Conservation (phyloP, 1,284 basidiomycete species). For the Wolfiporia cocos region DNA sequence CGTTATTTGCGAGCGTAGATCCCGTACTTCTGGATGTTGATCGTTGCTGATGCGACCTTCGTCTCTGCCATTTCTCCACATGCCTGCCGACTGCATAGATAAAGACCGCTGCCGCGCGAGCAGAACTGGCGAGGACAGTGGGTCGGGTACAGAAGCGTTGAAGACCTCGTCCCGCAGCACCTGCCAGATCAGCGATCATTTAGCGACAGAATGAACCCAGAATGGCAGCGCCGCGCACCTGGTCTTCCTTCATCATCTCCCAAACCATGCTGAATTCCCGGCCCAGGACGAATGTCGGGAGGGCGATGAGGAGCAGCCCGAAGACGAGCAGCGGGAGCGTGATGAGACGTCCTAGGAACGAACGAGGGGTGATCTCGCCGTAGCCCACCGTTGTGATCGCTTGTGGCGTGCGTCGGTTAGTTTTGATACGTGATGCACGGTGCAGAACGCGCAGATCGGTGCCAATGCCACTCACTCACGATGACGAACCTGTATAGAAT, state of each 20-base stretch:
- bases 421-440: neutral
- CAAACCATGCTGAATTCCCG: conserved; percentile 85
- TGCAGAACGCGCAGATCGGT: neutral
- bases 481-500: conserved; percentile 45
- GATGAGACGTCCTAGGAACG: conserved; percentile 75
- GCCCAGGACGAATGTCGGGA: conserved; percentile 85
- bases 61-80: conserved; percentile 18
- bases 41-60: conserved; percentile 13
- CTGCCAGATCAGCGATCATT: conserved; percentile 4
- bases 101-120: conserved; percentile 11
- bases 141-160: conserved; percentile 12
- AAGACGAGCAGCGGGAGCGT: conserved; percentile 83
- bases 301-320: conserved; percentile 79
- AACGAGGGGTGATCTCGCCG: conserved; percentile 81
- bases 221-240: conserved; percentile 25
- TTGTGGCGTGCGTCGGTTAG: too few species aligned
- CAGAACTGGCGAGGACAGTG: conserved; percentile 32
- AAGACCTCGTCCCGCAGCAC: conserved; percentile 9
- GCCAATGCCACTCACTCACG: conserved; percentile 42
- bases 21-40: conserved; percentile 20
- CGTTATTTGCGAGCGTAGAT: conserved; percentile 53
- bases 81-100: conserved; percentile 31
- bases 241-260: conserved; percentile 65
- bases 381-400: conserved; percentile 85
- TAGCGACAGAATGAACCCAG: conserved; percentile 33